A percentile compares a stretch with the other conserved stretches of the same genome.
Conservation (phyloP, 116 monocot species). For the Trichopus zeylanicus region DNA sequence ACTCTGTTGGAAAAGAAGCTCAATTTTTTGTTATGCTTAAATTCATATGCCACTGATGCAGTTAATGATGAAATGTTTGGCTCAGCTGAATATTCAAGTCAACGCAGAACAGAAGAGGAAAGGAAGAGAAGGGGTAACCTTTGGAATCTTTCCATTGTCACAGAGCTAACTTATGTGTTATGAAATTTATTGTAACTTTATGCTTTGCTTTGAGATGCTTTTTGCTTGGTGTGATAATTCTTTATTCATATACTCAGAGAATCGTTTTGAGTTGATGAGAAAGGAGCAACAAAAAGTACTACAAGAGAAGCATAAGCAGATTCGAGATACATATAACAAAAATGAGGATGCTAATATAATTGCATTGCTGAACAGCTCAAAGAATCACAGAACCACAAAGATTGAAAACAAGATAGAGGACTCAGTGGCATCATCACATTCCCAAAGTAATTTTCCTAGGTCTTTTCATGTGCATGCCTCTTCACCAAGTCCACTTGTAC, state of each 20-base stretch:
- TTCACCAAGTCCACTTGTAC: constrained; percentile 58
- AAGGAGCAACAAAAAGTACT: no score
- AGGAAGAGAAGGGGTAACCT: constrained; percentile 63
- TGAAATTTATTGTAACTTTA: not conserved
- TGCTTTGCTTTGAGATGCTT: not conserved
- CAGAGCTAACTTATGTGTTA: not conserved
- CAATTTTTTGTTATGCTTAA: no score
- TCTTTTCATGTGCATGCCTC: constrained; percentile 24
- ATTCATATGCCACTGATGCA: constrained; percentile 46
- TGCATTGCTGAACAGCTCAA: constrained; percentile 30
- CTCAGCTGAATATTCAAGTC: constrained; percentile 50
- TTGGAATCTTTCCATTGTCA: not conserved
- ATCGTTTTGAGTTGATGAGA: constrained; percentile 79
- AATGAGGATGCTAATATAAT: constrained; percentile 30
- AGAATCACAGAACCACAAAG: constrained; percentile 15
- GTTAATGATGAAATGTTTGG: constrained; percentile 90
- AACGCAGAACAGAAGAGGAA: constrained; percentile 77
- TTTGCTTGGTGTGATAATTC: not conserved
- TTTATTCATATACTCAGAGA: constrained; percentile 24
- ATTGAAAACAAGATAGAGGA: no score
- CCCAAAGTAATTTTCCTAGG: constrained; percentile 21
- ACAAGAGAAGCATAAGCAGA: constrained; percentile 47
- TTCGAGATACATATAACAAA: constrained; percentile 18
- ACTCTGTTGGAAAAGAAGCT: no score
- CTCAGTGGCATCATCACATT: constrained; percentile 5